These are phyloP conservation scores for Mycena sanguinolenta DNA, from an alignment of 768 basidiomycete genomes.

Conservation along the genomic window DNA sequence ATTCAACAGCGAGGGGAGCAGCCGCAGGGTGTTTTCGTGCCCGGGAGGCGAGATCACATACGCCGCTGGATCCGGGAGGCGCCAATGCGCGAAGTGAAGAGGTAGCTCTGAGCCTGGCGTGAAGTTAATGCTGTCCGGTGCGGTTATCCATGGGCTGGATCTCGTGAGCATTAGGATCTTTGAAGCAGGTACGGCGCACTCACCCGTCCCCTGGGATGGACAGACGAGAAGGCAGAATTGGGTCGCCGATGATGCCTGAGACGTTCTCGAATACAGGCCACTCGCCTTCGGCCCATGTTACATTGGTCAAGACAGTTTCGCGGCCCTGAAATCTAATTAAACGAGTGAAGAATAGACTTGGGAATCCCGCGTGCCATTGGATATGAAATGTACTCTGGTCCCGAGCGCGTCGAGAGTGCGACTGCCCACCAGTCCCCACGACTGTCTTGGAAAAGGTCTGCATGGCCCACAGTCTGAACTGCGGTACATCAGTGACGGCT, in stretches of 20 bases:
- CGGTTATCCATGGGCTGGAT: conserved; percentile 35
- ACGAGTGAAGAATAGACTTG: background rate
- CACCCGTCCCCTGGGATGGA: conserved; percentile 28
- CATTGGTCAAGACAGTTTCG: conserved; percentile 52
- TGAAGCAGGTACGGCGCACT: background rate
- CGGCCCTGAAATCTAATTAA: conserved; percentile 41
- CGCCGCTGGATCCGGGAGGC: conserved; percentile 40
- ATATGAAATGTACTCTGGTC: conserved; percentile 44
- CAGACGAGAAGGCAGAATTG: conserved; percentile 31
- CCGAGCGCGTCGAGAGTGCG: conserved; percentile 41
- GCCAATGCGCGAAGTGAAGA: conserved; percentile 45
- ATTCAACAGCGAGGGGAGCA: conserved; percentile 44
- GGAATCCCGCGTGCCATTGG: conserved; percentile 36
- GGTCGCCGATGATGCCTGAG: conserved; percentile 40
- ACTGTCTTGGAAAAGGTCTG: conserved; percentile 51
- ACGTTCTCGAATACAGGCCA: conserved; percentile 43
- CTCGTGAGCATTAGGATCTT: background rate
- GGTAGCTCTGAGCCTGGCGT: conserved; percentile 39
- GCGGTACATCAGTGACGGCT: background rate
- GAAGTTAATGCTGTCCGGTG: conserved; percentile 43
- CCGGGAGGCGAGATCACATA: conserved; percentile 41
- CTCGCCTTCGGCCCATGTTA: conserved; percentile 47
- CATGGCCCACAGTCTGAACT: conserved; percentile 56
- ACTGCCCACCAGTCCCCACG: conserved; percentile 49
- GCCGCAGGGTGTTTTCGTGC: conserved; percentile 38